Base-by-base conservation (phyloP, 2,329 filamentous ascomycete genomes). In the Cercospora brassicicola region DNA sequence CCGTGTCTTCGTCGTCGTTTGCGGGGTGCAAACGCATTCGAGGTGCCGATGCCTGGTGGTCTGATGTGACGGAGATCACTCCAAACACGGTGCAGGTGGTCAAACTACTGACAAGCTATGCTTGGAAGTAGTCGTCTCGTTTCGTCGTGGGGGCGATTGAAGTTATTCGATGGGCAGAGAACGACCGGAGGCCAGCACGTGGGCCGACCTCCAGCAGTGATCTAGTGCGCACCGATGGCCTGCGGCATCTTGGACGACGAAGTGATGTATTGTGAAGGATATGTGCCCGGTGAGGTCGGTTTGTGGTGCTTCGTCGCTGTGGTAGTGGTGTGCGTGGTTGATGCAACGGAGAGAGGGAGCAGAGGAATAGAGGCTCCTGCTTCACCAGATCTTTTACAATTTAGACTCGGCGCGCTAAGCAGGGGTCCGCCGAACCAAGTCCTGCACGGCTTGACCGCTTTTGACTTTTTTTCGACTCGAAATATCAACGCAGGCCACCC, bases 201-300 rank as follows among this genome's bases (percentile, higher is more conserved):
- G 45, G 70, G 73, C 72, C 69, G 68, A 62, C 69, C 72, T 72
- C 75, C 75, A 76, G 77, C 74, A 75, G 75, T 75, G 70, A 70
- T 75, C 75, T 79, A 79, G 77, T 73, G 75, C 75, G 69, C 76
- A 75, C 69, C 71, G 76, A 76, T 67, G 66, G 76, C 74, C 73
- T 73, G 75, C 67, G 75, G 74, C 77, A 79, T 79, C 57, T 67
- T 78, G 72, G 67, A 76, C 73, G 76, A 78, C 76, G 76, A 77
- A 75, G 73, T 69, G 65, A 68, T 72, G 36, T 73, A 64, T 70
- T 69, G 67, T 67, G 61, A 51, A 67, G 55, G 69, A 36, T 62
- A 42, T 65, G 39, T 71, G 64, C 39, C 67, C 64, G 59, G 36
- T 33, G 42, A 45, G 23, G 61, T 61, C 62, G 48, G 36, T 11